phyloP scores from a whole-genome alignment of 768 basidiomycete species.

The Boletus tomentosulus region DNA sequence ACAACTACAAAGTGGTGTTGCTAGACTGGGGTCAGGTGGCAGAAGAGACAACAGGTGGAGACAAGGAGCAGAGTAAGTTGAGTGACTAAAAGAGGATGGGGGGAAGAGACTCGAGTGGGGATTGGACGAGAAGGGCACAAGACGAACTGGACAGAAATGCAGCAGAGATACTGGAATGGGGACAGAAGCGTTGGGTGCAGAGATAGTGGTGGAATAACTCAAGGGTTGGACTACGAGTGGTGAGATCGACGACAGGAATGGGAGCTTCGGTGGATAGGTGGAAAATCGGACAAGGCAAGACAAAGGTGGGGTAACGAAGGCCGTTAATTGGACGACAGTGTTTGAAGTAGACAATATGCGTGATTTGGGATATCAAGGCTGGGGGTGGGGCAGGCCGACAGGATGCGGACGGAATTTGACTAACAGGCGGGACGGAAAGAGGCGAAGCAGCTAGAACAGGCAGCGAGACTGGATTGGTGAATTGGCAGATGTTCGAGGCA shows the following conservation, averaged over 20 bases:
- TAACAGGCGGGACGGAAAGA: not conserved
- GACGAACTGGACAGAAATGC: not conserved
- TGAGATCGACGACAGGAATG: no score
- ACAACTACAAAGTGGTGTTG: not conserved
- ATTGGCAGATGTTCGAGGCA: not conserved
- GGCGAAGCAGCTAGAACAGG: not conserved
- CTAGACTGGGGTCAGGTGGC: not conserved
- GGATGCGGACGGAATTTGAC: not conserved
- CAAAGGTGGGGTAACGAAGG: not conserved
- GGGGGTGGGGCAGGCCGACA: not conserved
- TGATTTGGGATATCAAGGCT: not conserved
- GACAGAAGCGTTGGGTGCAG: not conserved
- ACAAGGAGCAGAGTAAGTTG: not conserved
- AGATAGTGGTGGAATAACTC: not conserved
- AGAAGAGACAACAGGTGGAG: not conserved
- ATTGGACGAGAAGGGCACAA: not conserved
- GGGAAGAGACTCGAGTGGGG: not conserved
- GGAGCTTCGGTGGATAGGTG: not conserved
- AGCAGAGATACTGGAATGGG: not conserved
- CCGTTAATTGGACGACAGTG: not conserved
- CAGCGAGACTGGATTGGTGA: not conserved
- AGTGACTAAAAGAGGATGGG: not conserved
- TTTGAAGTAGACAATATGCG: not conserved
- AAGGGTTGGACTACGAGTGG: no score
- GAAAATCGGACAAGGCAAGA: not conserved